These are phyloP conservation scores for Trichoderma orchidacearum DNA, from an alignment of 495 filamentous ascomycete genomes.

Conservation along the genomic window DNA sequence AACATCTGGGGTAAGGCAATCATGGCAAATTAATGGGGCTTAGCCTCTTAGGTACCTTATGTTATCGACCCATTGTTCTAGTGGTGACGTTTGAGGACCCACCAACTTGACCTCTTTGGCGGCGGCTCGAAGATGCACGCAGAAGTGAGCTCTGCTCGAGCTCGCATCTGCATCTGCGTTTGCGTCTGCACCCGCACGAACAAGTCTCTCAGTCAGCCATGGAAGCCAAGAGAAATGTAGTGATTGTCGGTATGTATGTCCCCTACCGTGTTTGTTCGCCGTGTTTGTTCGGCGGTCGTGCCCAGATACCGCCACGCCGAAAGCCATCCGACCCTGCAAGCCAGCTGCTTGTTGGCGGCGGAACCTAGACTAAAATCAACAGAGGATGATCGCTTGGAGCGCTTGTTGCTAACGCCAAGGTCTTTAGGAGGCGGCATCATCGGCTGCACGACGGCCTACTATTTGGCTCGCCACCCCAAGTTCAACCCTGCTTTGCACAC, in stretches of 20 bases:
- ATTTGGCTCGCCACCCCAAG: conserved; percentile 73
- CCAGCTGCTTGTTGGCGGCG: too few relatives aligned
- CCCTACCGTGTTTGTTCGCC: too few relatives aligned
- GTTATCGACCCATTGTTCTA: background rate
- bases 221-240: conserved; percentile 40
- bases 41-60: background rate
- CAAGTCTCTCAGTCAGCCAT: conserved; percentile 14
- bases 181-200: background rate
- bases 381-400: background rate
- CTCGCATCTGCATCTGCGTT: background rate
- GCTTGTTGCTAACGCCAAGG: background rate
- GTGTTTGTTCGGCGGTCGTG: background rate
- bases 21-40: too few relatives aligned
- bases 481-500: conserved; percentile 63
- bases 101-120: too few relatives aligned
- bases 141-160: too few relatives aligned
- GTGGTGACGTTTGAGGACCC: too few relatives aligned
- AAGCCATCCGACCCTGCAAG: too few relatives aligned
- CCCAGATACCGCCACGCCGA: background rate
- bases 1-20: too few relatives aligned
- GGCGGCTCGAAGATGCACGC: too few relatives aligned
- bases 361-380: too few relatives aligned
- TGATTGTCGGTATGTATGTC: conserved; percentile 48
- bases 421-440: conserved; percentile 81
- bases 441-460: conserved; percentile 88